Evolutionary conservation across 163 green algal species (phyloP).

Genomic region (Smithsoniella earleae): DNA sequence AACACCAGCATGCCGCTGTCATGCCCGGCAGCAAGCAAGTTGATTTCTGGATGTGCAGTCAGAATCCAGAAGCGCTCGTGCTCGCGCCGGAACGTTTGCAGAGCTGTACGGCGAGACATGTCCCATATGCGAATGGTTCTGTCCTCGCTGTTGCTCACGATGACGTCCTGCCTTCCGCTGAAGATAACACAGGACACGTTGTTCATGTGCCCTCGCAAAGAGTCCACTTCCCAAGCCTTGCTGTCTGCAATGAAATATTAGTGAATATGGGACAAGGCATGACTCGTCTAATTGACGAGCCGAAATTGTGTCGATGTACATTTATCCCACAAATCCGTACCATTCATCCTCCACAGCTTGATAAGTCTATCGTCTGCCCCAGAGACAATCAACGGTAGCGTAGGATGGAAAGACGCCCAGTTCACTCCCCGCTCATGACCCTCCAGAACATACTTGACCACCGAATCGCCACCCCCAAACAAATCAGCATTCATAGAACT

Average conservation of each 20-base stretch:
- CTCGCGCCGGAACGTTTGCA: constrained; percentile 93
- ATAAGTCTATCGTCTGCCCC: constrained; percentile 96
- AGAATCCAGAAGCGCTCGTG: constrained; percentile 97
- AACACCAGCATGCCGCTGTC: constrained; percentile 99
- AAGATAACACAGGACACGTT: constrained; percentile 99
- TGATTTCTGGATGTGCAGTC: constrained; percentile 90
- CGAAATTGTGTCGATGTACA: too few relatives aligned
- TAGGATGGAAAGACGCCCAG: constrained; percentile 97
- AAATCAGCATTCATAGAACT: constrained; percentile 79
- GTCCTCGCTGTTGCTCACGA: constrained; percentile 97
- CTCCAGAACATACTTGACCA: constrained; percentile 99
- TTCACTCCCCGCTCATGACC: constrained; percentile 98
- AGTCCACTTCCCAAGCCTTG: constrained; percentile 99
- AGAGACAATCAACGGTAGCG: constrained; percentile 93
- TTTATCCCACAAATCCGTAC: too few relatives aligned
- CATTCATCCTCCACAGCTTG: constrained; percentile 99
- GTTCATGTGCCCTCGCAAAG: constrained; percentile 96
- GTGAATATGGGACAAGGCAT: too few relatives aligned
- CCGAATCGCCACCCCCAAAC: constrained; percentile 90
- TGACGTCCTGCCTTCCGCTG: constrained; percentile 94
- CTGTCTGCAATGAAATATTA: constrained; percentile 69
- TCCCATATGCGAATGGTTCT: constrained; percentile 97
- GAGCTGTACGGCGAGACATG: constrained; percentile 91
- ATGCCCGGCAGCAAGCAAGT: constrained; percentile 94
- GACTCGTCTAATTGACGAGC: too few relatives aligned